These are phyloP conservation scores for Cyberlindnera sargentensis DNA, from an alignment of 805 yeast genomes.

Conservation along the genomic window DNA sequence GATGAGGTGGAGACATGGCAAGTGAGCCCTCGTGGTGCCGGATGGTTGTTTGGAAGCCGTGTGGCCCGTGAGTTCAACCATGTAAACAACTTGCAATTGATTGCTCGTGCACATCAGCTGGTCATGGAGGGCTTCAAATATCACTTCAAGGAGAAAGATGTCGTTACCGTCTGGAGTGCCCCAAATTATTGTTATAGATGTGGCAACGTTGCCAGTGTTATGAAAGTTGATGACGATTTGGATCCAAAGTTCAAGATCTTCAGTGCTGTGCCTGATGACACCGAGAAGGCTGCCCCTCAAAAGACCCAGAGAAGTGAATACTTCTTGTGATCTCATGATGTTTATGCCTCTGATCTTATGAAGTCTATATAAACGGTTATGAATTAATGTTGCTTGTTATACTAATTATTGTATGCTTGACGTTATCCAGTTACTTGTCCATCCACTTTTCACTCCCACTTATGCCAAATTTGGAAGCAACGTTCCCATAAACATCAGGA, in stretches of 20 bases:
- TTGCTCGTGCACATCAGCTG: slow-evolving; percentile 93
- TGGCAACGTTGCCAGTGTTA: slow-evolving; percentile 96
- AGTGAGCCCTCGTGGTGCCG: slow-evolving; percentile 96
- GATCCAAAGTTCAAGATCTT: slow-evolving; percentile 90
- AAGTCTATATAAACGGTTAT: neutral
- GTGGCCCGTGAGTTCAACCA: slow-evolving; percentile 91
- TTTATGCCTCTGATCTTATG: neutral
- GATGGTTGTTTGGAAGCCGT: slow-evolving; percentile 96
- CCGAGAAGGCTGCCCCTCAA: slow-evolving; percentile 26
- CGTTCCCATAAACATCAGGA: slow-evolving; percentile 24
- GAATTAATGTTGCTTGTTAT: neutral
- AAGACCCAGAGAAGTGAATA: slow-evolving; percentile 29
- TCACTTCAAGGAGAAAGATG: slow-evolving; percentile 89
- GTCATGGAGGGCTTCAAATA: slow-evolving; percentile 97
- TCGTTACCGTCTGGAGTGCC: slow-evolving; percentile 90
- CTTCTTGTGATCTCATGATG: slow-evolving; percentile 16
- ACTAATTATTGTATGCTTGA: neutral
- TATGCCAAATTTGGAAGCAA: slow-evolving; percentile 8
- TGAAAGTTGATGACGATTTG: slow-evolving; percentile 92
- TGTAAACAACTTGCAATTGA: slow-evolving; percentile 72
- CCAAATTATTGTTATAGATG: slow-evolving; percentile 97
- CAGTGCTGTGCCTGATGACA: slow-evolving; percentile 89
- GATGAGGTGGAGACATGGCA: slow-evolving; percentile 99
- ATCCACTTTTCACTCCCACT: slow-evolving; percentile 9
- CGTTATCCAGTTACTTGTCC: neutral